phyloP scores from a whole-genome alignment of 1,139 yeast genomes.

The Kazachstania sp. region DNA sequence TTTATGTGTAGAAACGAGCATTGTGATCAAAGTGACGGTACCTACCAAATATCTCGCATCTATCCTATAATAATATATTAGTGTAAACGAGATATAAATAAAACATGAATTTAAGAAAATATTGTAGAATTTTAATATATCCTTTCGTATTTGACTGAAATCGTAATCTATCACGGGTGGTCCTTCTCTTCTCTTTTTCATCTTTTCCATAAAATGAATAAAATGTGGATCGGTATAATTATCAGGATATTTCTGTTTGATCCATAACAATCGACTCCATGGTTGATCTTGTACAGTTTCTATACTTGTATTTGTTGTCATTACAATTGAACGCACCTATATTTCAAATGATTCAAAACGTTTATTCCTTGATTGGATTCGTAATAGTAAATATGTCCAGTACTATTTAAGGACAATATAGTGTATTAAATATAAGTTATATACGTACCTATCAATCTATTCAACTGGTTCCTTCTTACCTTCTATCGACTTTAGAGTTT shows the following conservation, averaged over 20 bases:
- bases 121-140: slow-evolving; percentile 29
- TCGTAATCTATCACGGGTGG: slow-evolving; percentile 32
- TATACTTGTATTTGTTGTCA: background rate
- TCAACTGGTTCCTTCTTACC: too few relatives aligned
- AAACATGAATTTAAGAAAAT: slow-evolving; percentile 30
- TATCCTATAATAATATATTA: slow-evolving; percentile 30
- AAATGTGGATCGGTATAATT: slow-evolving; percentile 80
- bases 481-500: too few relatives aligned
- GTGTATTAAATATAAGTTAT: too few relatives aligned
- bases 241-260: slow-evolving; percentile 81
- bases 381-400: too few relatives aligned
- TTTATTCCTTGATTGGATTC: too few relatives aligned
- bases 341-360: background rate
- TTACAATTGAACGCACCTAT: too few relatives aligned
- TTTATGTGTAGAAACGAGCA: slow-evolving; percentile 8
- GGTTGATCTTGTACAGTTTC: background rate
- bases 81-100: slow-evolving; percentile 32
- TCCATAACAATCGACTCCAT: slow-evolving; percentile 87
- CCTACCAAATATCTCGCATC: slow-evolving; percentile 15
- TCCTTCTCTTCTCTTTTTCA: slow-evolving; percentile 34
- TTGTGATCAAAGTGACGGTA: slow-evolving; percentile 5
- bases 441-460: too few relatives aligned
- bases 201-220: slow-evolving; percentile 66
- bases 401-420: too few relatives aligned
- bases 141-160: slow-evolving; percentile 50